Base-by-base conservation (phyloP, 345 rosid species). In the Heritiera fomes region DNA sequence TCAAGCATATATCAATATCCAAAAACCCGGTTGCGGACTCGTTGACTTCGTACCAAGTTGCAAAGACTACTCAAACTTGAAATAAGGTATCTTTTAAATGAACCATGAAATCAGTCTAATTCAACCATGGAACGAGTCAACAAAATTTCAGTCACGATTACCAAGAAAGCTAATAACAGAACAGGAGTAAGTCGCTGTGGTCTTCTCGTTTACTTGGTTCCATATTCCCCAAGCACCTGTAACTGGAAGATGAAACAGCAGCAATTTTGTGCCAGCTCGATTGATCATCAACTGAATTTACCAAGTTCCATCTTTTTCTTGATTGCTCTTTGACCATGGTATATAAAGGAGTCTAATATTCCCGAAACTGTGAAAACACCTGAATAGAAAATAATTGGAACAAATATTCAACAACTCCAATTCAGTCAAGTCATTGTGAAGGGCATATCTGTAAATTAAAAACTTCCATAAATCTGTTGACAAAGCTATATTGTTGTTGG, bases 351-450 rank as follows among this genome's bases (percentile, higher is more conserved):
- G 83, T 94, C 99, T 78, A 96, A 73, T 84, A 96, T 94, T 76
- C 95, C 97, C 7, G 98, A 94, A 45, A 96, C 97, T 2, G 99
- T 91, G 85, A 94, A 96, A 75, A 96, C 89, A 73, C 99, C 98
- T 94, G 89, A 73, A 53, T 53, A 4, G 20, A 17, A 28, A 47
- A 62, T 40, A 50, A 1, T 13, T 13, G 8, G 18, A 52, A 12
- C 9, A 53, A 4, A 30, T 50, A 15, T n/a, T 68, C 34, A 50
- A 1, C 23, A 50, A 52, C 30, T 2, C 13, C 43, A 49, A 49
- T 49, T n/a, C 14, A 34, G 10, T 52, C 46, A 72, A 6, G 20
- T 34, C 41, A 32, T 30, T 8, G 18, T 38, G 1, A 38, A 53
- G 47, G 28, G 30, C 12, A 72, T 13, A 30, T 34, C 8, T 52